Evolutionary conservation across 2,329 filamentous ascomycete species (phyloP), one percentile per base, ranked within the genome.

Genomic region (Epichloe baconii): DNA sequence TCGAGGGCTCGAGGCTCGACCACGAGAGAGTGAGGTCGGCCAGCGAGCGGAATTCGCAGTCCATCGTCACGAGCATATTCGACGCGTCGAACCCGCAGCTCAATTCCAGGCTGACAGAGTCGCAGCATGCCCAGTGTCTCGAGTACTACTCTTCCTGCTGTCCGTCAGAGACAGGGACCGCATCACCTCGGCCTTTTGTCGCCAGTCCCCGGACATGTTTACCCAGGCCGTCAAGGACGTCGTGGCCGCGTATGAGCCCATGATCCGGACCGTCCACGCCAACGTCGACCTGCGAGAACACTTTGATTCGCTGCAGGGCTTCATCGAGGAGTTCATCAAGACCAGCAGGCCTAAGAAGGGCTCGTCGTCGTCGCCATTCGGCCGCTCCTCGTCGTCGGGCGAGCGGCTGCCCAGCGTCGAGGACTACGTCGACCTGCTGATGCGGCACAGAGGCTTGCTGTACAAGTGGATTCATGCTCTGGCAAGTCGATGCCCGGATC

Each of bases 391-490:
- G 21, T 23, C 21, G 21, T 23, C 21, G 21, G 34, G 55, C 23
- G 48, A 58, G 46, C 57, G 48, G n/a, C 59, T 68, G 43, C 79
- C 85, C 0, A 80, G 77, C 0, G 83, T 89, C 0, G 80, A 86
- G 55, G 85, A 90, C 59, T 91, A 83, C 55, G 81, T 88, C 8
- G 66, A 74, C 14, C 66, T 91, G 1, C 67, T 90, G 14, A 75
- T 76, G 55, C 78, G 78, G 50, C 83, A 90, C 58, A 75, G 80
- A 38, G 69, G 71, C 1, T 72, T 81, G 2, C 67, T 80, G 44
- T 87, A 88, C 67, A 79, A 76, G 48, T 90, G 86, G 71, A 62
- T 89, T 3, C 85, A 89, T 56, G 79, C 85, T 50, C 71, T 87
- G 10, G 78, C 78, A 4, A 78, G 77, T 55, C 82, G 83, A 35